These are phyloP conservation scores for Heliamphora ciliata DNA, from an alignment of 179 eudicot species.

Conservation along the genomic window DNA sequence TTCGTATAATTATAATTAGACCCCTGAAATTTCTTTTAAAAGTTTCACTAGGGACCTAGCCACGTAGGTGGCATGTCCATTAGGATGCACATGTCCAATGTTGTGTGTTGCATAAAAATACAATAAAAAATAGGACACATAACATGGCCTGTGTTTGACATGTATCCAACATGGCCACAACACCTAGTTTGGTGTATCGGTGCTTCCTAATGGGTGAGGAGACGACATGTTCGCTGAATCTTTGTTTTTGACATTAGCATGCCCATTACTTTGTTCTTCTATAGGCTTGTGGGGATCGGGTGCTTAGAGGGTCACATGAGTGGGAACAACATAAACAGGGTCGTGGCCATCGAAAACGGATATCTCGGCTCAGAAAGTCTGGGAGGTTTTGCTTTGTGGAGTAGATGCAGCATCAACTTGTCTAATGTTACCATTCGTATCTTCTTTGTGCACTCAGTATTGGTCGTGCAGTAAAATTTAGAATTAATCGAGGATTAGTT, in stretches of 20 bases:
- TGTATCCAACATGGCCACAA: too few species aligned
- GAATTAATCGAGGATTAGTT: too few species aligned
- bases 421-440: background rate
- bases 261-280: background rate
- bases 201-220: too few species aligned
- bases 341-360: constrained; percentile 74
- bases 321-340: constrained; percentile 96
- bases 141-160: too few species aligned
- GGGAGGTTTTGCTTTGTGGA: constrained; percentile 18
- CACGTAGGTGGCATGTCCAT: too few species aligned
- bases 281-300: constrained; percentile 76
- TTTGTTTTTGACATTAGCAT: background rate
- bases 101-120: too few species aligned
- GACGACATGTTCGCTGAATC: background rate
- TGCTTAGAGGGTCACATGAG: constrained; percentile 82
- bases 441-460: background rate
- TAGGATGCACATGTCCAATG: too few species aligned
- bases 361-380: constrained; percentile 43
- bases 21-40: too few species aligned
- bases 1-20: too few species aligned
- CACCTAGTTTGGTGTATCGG: too few species aligned
- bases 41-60: too few species aligned
- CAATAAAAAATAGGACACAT: too few species aligned
- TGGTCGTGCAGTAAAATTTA: background rate
- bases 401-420: constrained; percentile 12